Evolutionary conservation across 192 early-diverging fungal genomes (phyloP).

Genomic region (Allomyces macrogynus): DNA sequence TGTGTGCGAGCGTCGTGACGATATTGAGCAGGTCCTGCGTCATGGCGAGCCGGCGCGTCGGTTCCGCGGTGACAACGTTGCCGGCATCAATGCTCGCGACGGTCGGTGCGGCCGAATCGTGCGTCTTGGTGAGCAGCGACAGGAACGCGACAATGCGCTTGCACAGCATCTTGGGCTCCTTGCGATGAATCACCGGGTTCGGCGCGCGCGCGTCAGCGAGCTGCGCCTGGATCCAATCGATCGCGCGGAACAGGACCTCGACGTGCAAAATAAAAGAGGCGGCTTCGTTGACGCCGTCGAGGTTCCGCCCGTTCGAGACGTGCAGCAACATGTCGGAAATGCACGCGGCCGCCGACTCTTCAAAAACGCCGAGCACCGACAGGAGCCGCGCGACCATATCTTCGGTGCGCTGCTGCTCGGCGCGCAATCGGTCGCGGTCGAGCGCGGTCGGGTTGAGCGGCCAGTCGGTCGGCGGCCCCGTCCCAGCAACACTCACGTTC

Average conservation of each 20-base stretch:
- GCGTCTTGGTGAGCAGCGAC: conserved; percentile 59
- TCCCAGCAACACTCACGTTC: conserved; percentile 18
- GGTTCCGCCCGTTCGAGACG: conserved; percentile 63
- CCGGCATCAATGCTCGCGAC: background rate
- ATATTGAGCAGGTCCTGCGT: conserved; percentile 74
- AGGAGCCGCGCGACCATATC: conserved; percentile 82
- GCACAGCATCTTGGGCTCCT: conserved; percentile 84
- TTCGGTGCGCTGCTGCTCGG: conserved; percentile 39
- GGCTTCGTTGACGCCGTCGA: conserved; percentile 63
- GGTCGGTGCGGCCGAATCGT: conserved; percentile 3
- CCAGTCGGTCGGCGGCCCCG: background rate
- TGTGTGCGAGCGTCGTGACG: conserved; percentile 79
- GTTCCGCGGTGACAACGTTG: conserved; percentile 19
- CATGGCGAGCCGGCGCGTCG: conserved; percentile 29
- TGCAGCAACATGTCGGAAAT: conserved; percentile 88
- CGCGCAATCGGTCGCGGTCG: too few relatives aligned
- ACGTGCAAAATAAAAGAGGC: conserved; percentile 78
- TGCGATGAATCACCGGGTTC: too few relatives aligned
- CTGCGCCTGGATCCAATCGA: conserved; percentile 66
- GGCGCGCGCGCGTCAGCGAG: conserved; percentile 41
- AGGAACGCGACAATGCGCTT: conserved; percentile 91
- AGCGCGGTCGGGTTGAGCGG: background rate
- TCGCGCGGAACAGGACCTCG: conserved; percentile 69
- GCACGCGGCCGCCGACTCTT: conserved; percentile 85
- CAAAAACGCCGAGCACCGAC: conserved; percentile 79